Base-by-base conservation (phyloP, 164 flowering plant genomes). In the Berberis thunbergii region DNA sequence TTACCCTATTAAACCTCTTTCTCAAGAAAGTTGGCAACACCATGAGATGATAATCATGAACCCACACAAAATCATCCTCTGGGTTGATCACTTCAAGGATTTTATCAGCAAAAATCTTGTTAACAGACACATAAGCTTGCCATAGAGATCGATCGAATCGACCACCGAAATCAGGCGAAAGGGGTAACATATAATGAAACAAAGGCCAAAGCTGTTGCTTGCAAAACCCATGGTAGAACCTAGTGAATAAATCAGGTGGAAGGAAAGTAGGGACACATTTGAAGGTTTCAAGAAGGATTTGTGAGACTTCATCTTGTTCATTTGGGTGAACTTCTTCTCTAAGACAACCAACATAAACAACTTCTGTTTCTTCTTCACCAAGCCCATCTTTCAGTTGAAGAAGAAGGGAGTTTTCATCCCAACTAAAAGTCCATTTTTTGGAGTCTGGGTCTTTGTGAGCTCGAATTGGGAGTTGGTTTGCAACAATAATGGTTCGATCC, bases 11-110 rank as follows among this genome's bases (percentile, higher is more conserved):
- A 12, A 67, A 67, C 50, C 64, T 67, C 54, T 67, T 67, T 54
- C 70, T 61, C 53, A 67, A 54, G 50, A 67, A 67, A 3, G 70
- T 67, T 2, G 70, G 70, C 2, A 68, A 57, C 7, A 68, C 66
- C 71, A 68, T 68, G 7, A 68, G 43, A 68, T 68, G 71, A 43
- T 68, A 68, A 44, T 68, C 71, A 62, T 68, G 71, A 7, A 68
- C 71, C 71, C 71, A 68, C 0, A 67, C 70, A 2, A 67, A 67
- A 61, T 67, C 70, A 41, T 67, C 64, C 13, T 67, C 70, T 4
- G 71, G 71, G 46, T 68, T 68, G 12, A 68, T 68, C 40, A 68
- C 71, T 62, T 68, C 71, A 11, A 68, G 40, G n/a, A 68, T 63
- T 13, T 63, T 68, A 62, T 68, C 71, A 2, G 71, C 71, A 54